Evolutionary conservation across 2,329 filamentous ascomycete species (phyloP).

Genomic region (Arthrinium puccinioides): DNA sequence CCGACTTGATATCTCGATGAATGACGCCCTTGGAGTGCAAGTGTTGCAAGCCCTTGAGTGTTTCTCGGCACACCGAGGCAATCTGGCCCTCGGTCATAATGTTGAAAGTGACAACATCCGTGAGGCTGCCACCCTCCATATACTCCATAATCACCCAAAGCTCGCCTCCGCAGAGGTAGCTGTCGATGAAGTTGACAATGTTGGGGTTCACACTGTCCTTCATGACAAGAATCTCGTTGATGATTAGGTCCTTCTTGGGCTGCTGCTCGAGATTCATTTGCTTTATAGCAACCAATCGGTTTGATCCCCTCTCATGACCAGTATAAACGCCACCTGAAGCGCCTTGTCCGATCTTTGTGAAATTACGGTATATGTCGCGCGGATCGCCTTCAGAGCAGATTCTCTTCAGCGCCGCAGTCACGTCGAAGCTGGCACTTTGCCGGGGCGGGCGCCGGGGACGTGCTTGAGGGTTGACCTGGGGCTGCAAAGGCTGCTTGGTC

Average conservation of each 20-base stretch:
- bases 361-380: constrained; percentile 74
- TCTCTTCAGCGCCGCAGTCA: constrained; percentile 73
- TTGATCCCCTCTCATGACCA: constrained; percentile 75
- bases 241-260: constrained; percentile 97
- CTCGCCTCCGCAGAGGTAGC: constrained; percentile 81
- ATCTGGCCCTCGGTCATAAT: constrained; percentile 99
- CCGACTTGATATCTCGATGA: constrained; percentile 97
- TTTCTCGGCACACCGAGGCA: constrained; percentile 90
- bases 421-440: constrained; percentile 74
- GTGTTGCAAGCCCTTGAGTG: constrained; percentile 84
- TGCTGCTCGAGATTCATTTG: constrained; percentile 99
- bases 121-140: constrained; percentile 97
- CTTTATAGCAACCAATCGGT: constrained; percentile 93
- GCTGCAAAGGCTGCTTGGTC: constrained; percentile 19
- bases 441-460: constrained; percentile 71
- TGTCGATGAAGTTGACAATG: constrained; percentile 99
- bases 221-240: constrained; percentile 99
- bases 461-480: constrained; percentile 37
- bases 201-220: constrained; percentile 98
- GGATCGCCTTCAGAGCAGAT: constrained; percentile 91
- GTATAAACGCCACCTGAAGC: constrained; percentile 94
- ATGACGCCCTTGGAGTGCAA: constrained; percentile 97
- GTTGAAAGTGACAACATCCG: constrained; percentile 97
- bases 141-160: constrained; percentile 99
- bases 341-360: constrained; percentile 95